These are phyloP conservation scores for Staphylotrichum tortipilum DNA, from an alignment of 495 filamentous ascomycete genomes.

Conservation along the genomic window DNA sequence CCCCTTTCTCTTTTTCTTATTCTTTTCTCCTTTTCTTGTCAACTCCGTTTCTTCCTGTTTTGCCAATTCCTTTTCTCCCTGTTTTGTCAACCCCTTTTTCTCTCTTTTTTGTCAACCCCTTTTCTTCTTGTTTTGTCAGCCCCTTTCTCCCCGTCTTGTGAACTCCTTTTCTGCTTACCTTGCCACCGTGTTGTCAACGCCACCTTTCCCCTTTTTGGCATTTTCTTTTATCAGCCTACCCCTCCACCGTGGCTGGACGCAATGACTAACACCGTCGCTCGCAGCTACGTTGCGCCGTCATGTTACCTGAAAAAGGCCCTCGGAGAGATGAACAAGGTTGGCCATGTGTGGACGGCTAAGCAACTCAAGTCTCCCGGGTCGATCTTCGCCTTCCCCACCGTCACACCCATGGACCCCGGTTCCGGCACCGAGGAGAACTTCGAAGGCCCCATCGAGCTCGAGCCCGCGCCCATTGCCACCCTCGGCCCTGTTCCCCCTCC, in stretches of 20 bases:
- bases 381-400: background rate
- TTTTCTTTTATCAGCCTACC: too few relatives aligned
- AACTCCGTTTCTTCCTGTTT: too few relatives aligned
- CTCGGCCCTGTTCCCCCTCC: background rate
- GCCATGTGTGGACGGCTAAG: background rate
- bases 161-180: too few relatives aligned
- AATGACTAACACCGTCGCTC: background rate
- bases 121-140: too few relatives aligned
- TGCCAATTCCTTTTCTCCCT: too few relatives aligned
- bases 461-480: background rate
- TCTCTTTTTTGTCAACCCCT: too few relatives aligned
- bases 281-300: background rate
- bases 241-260: background rate
- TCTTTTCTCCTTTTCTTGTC: too few relatives aligned
- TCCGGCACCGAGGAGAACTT: background rate
- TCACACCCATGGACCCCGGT: background rate
- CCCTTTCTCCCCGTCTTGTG: too few relatives aligned
- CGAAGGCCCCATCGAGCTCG: background rate
- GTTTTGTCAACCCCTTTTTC: too few relatives aligned
- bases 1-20: too few relatives aligned
- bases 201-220: too few relatives aligned
- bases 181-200: too few relatives aligned
- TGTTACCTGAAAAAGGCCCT: background rate
- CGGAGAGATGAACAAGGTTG: background rate
- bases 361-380: background rate